Base-by-base conservation (phyloP, 1,284 basidiomycete species). In the Paramarasmius palmivorus region DNA sequence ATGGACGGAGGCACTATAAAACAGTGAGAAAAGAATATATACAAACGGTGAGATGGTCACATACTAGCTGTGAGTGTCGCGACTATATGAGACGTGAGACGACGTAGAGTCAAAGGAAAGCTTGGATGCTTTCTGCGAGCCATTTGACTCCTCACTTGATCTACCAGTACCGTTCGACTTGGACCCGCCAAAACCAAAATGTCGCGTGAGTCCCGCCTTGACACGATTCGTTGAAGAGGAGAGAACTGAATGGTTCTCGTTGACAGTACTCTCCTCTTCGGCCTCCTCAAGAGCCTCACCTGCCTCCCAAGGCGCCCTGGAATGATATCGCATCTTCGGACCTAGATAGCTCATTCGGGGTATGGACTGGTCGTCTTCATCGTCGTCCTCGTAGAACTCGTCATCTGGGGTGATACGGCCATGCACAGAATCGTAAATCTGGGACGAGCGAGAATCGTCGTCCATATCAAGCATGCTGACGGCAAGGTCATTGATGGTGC, bases 271-370 rank as follows among this genome's bases (percentile, higher is more conserved):
- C 1, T 69, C 63, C 41, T 81, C 78, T 39, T 79, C 78, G 29
- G 75, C 78, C 60, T 79, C 78, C 23, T 72, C 65, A 5, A 76
- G 57, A 15, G 69, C 73, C 20, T 74, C 78, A 48, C 82, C 85
- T 46, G 79, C 71, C 69, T 92, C 89, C 89, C 89, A 92, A 40
- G 90, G 89, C 22, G 89, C 86, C 25, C 78, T 84, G 55, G 87
- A 86, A 68, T 90, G 88, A 64, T 90, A 83, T 45, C 84, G 82
- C 79, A 92, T 88, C 66, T 83, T 89, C 25, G 89, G 89, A 15
- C 90, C 90, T 39, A 87, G 81, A 50, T 85, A 71, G 62, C 86
- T 90, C 68, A 89, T 80, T 52, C 84, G 76, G 56, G 74, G 58
- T 53, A 76, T 68, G 51, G 68, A 59, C 34, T 78, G 74, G 20